These are phyloP conservation scores for Omphalea diandra DNA, from an alignment of 441 rosid genomes.

Conservation along the genomic window DNA sequence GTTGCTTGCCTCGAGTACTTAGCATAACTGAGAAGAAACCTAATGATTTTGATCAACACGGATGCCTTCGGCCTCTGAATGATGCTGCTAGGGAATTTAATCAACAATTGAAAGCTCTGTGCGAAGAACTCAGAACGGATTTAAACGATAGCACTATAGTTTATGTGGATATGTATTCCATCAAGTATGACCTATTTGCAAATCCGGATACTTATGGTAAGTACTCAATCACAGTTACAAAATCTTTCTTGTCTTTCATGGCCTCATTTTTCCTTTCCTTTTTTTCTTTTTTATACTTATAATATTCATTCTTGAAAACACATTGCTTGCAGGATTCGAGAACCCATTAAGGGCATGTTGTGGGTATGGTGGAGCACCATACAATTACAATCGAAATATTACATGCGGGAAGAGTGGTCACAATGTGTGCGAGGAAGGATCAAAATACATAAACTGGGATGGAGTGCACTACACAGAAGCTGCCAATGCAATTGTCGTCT, in stretches of 20 bases:
- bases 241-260: no score
- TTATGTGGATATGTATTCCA: conserved; percentile 37
- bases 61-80: conserved; percentile 46
- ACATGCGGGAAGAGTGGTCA: conserved; percentile 46
- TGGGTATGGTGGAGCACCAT: conserved; percentile 51
- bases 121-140: conserved; percentile 30
- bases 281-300: no score
- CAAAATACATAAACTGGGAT: conserved; percentile 53
- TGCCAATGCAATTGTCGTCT: conserved; percentile 45
- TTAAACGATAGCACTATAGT: conserved; percentile 30
- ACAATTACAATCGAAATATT: conserved; percentile 43
- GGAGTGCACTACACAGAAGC: conserved; percentile 74
- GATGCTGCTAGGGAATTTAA: conserved; percentile 51
- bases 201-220: conserved; percentile 42
- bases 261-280: no score
- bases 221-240: no score
- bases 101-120: conserved; percentile 31
- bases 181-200: conserved; percentile 48
- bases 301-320: no score
- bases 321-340: conserved; percentile 53
- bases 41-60: conserved; percentile 41
- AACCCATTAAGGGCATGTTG: conserved; percentile 60
- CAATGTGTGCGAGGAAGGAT: conserved; percentile 40
- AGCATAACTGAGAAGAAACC: conserved; percentile 26
- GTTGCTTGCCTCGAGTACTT: conserved; percentile 52